phyloP scores from a whole-genome alignment of 2,329 filamentous ascomycete species.

The Penicillium sp. region DNA sequence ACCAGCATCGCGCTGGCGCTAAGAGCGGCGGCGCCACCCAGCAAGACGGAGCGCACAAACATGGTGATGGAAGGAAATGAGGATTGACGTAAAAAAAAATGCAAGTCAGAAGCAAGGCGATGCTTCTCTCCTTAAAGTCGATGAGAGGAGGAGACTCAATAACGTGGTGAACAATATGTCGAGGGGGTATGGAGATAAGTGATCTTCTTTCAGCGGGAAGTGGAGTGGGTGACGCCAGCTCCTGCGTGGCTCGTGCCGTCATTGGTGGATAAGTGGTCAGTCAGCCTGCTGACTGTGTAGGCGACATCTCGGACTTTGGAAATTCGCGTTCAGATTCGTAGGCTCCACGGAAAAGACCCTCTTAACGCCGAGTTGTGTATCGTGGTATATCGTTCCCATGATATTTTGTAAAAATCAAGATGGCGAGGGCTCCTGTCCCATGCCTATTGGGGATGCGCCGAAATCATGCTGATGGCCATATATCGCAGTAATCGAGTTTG shows the following conservation, averaged over 20 bases:
- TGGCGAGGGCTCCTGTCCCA: slow-evolving; percentile 34
- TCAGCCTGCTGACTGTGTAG: slow-evolving; percentile 7
- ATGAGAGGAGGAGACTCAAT: not conserved
- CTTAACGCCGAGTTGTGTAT: not conserved
- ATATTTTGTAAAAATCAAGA: slow-evolving; percentile 27
- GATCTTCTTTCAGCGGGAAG: slow-evolving; percentile 6
- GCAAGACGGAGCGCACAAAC: slow-evolving; percentile 37
- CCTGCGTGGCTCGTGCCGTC: slow-evolving; percentile 3
- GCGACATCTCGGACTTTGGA: not conserved
- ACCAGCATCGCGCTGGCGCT: slow-evolving; percentile 40
- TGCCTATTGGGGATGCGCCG: slow-evolving; percentile 43
- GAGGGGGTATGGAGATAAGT: slow-evolving; percentile 8
- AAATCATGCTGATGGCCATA: slow-evolving; percentile 31
- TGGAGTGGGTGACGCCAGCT: slow-evolving; percentile 13
- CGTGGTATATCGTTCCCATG: not conserved
- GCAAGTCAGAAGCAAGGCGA: not conserved
- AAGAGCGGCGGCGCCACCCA: slow-evolving; percentile 34
- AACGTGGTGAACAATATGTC: not conserved
- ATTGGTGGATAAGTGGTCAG: slow-evolving; percentile 1
- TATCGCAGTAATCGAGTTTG: not conserved
- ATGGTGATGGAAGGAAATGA: slow-evolving; percentile 23
- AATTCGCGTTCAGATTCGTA: not conserved
- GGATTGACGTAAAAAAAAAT: not conserved
- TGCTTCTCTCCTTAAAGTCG: not conserved
- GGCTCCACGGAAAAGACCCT: not conserved